These are phyloP conservation scores for Amaranthus cruentus DNA, from an alignment of 148 eudicot species.

Conservation along the genomic window DNA sequence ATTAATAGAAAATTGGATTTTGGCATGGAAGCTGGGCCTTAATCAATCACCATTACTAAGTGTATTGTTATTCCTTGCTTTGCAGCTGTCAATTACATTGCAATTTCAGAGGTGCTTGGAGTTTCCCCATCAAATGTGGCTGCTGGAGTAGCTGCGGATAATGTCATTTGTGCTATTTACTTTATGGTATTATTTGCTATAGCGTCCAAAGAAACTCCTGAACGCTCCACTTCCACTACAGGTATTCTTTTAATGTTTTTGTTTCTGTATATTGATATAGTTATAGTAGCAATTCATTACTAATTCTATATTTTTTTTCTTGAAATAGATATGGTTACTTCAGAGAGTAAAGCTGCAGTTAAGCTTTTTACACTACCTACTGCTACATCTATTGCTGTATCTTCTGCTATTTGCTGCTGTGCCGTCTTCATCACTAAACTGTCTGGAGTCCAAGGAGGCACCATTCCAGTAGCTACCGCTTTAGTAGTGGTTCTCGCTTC, in stretches of 20 bases:
- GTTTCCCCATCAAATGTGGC: constrained; percentile 76
- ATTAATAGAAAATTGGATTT: no score
- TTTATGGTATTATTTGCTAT: constrained; percentile 66
- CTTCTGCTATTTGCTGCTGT: constrained; percentile 63
- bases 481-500: constrained; percentile 72
- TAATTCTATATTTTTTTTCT: constrained; percentile 12
- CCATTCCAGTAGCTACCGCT: constrained; percentile 70
- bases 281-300: background rate
- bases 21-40: no score
- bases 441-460: constrained; percentile 56
- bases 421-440: constrained; percentile 37
- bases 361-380: constrained; percentile 52
- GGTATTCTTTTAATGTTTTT: constrained; percentile 31
- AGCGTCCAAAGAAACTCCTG: constrained; percentile 65
- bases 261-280: background rate
- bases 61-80: background rate
- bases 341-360: constrained; percentile 30
- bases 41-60: no score
- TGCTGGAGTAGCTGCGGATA: constrained; percentile 92
- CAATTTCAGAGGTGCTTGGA: constrained; percentile 66
- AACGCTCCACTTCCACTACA: constrained; percentile 34
- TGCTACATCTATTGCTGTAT: constrained; percentile 62
- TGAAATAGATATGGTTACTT: constrained; percentile 32
- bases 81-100: constrained; percentile 82
- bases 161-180: constrained; percentile 81